Evolutionary conservation across 352 stramenopile genomes (phyloP).

Genomic region (Globisporangium solare): DNA sequence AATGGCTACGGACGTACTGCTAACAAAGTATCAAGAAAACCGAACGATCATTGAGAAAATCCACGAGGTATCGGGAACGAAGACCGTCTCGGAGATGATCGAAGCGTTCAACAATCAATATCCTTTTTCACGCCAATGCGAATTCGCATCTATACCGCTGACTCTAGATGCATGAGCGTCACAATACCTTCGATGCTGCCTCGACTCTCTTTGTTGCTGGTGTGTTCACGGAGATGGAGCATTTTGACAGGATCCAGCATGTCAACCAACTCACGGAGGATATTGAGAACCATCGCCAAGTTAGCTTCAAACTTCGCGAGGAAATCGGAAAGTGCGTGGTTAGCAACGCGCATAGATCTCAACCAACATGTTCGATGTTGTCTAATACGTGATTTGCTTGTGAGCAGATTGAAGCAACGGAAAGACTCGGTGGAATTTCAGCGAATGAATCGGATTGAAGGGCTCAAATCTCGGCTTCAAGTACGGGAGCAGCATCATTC

Average conservation of each 20-base stretch:
- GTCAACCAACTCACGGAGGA: constrained; percentile 81
- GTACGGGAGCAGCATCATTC: constrained; percentile 1
- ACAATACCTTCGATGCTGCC: constrained; percentile 5
- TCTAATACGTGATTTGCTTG: background rate
- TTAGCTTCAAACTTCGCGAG: constrained; percentile 67
- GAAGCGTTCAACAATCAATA: constrained; percentile 83
- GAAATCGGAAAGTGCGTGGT: constrained; percentile 69
- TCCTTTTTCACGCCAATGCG: constrained; percentile 18
- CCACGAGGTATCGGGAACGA: constrained; percentile 71
- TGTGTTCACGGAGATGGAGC: constrained; percentile 46
- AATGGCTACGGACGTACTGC: constrained; percentile 48
- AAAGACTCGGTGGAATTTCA: constrained; percentile 81
- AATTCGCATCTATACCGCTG: background rate
- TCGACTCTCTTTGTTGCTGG: constrained; percentile 14
- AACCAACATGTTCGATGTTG: too few species aligned
- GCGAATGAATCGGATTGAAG: constrained; percentile 70
- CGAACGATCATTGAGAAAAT: constrained; percentile 80
- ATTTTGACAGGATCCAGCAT: constrained; percentile 80
- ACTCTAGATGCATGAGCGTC: background rate
- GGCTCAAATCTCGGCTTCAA: constrained; percentile 56
- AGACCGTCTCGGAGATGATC: constrained; percentile 79
- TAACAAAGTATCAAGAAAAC: constrained; percentile 82
- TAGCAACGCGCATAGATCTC: background rate
- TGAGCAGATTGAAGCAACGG: constrained; percentile 62
- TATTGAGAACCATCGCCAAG: constrained; percentile 68